Base-by-base conservation (phyloP, 768 basidiomycete genomes). In the Boletus sp. region DNA sequence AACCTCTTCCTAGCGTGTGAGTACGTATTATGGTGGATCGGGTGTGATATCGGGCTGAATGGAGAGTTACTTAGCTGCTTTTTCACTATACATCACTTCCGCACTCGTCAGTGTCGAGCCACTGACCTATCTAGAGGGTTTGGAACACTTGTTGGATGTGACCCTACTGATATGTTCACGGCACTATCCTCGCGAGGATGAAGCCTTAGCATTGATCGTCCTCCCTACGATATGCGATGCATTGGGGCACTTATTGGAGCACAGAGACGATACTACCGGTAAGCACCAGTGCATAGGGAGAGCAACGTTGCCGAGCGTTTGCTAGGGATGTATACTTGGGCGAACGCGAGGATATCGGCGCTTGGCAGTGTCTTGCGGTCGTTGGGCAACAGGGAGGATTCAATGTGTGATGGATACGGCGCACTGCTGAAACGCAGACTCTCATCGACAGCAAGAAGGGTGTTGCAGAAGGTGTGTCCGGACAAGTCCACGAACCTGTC, bases 171-270 rank as follows among this genome's bases (percentile, higher is more conserved):
- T 83, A 34, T 61, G 82, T 32, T 71, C 75, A n/a, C 72, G 68
- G 25, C 68, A 78, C 39, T 76, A 77, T 51, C 33, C 67, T n/a
- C 74, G 67, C 27, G 77, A 79, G 34, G 76, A 82, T 29, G 79
- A 80, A 54, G 70, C 79, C 2, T 69, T 86, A 25, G 79, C 79
- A 10, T 59, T 85, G 42, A 58, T 84, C 29, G 68, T 79, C 10
- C 74, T 75, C 45, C 76, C 82, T 9, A 66, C 70, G 15, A 66
- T 89, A 50, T 87, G 82, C 55, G 57, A 63, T 32, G 84, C 79
- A 11, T 59, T 88, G 50, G 51, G 65, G 3, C 70, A 64, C 44
- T 59, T 87, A 15, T 52, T 76, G 30, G 64, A 62, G 41, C 47
- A 65, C 34, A 54, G 52, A 30, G 64, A 69, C 23, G 47, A 61